Base-by-base conservation (phyloP, 805 yeast genomes). In the Candida pseudoglaebosa region DNA sequence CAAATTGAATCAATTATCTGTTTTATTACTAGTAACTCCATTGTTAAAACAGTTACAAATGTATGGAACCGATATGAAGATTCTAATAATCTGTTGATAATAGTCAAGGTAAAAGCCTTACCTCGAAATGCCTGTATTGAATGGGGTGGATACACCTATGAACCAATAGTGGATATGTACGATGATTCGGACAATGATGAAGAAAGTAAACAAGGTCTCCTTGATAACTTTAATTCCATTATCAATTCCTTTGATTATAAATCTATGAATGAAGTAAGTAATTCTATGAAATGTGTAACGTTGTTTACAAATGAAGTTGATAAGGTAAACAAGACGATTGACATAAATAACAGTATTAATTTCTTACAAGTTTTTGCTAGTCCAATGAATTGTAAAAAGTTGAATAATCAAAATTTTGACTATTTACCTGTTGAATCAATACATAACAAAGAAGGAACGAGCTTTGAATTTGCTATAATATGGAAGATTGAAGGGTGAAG, bases 111-210 rank as follows among this genome's bases (percentile, higher is more conserved):
- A 1, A 56, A 65, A 0, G 70, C 61, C 24, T 61, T 87, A 36
- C 95, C 95, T 4, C 74, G 72, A 37, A 64, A 66, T 28, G 88
- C 90, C 0, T 54, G 56, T 15, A 73, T 83, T 24, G 95, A 87
- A 61, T 84, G 95, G 91, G 77, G 82, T 26, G 95, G 91, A 1
- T 43, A 75, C 3, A 58, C 78, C 4, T 77, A 69, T 43, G 70
- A 72, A 40, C 62, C 63, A 19, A 45, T 54, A 2, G 44, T 46
- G 13, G 60, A 51, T 2, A 48, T 67, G 49, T 65, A 69, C 37
- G 73, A 65, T 3, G 69, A 69, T 29, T 63, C 63, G n/a, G 70
- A 67, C 31, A 73, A 63, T 26, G 71, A 67, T 2, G 71, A 61
- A 5, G 42, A 40, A n/a, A n/a, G n/a, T n/a, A n/a, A n/a, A n/a